These are phyloP conservation scores for Irineochytrium annulatum DNA, from an alignment of 192 early-diverging fungal species.

Conservation along the genomic window DNA sequence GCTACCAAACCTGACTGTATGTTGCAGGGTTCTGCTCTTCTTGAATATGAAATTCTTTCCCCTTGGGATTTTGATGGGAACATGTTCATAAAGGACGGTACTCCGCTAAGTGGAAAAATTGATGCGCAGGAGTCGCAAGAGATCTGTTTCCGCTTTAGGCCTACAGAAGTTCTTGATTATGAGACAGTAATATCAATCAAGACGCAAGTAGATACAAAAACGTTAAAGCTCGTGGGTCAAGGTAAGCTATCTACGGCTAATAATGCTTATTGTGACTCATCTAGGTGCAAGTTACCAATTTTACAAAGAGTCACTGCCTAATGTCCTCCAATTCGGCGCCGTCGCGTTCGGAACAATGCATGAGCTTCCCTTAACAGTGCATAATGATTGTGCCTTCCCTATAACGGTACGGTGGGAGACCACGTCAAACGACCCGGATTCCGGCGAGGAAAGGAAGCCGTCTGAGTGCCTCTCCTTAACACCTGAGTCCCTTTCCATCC, in stretches of 20 bases:
- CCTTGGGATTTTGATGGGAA: conserved; percentile 36
- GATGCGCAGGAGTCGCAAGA: conserved; percentile 22
- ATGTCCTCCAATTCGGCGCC: conserved; percentile 31
- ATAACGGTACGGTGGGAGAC: conserved; percentile 16
- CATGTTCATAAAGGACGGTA: conserved; percentile 19
- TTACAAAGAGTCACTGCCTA: conserved; percentile 27
- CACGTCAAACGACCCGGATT: conserved; percentile 8
- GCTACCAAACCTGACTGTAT: background rate
- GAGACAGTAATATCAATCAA: conserved; percentile 26
- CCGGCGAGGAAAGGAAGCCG: background rate
- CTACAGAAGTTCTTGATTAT: conserved; percentile 22
- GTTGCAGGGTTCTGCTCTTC: conserved; percentile 35
- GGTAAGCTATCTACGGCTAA: conserved; percentile 9
- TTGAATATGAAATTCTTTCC: conserved; percentile 34
- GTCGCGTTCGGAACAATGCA: conserved; percentile 24
- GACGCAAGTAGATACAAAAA: conserved; percentile 32
- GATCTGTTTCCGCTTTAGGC: conserved; percentile 27
- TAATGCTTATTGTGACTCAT: background rate
- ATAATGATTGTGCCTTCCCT: conserved; percentile 24
- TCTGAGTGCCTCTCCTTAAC: conserved; percentile 1
- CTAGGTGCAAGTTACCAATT: conserved; percentile 37
- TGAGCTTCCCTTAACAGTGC: conserved; percentile 3
- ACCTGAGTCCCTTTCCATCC: conserved; percentile 11
- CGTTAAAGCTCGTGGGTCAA: conserved; percentile 20
- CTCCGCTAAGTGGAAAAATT: conserved; percentile 26